Evolutionary conservation across 192 early-diverging fungal species (phyloP).

Genomic region (Polychytrium aggregatum): DNA sequence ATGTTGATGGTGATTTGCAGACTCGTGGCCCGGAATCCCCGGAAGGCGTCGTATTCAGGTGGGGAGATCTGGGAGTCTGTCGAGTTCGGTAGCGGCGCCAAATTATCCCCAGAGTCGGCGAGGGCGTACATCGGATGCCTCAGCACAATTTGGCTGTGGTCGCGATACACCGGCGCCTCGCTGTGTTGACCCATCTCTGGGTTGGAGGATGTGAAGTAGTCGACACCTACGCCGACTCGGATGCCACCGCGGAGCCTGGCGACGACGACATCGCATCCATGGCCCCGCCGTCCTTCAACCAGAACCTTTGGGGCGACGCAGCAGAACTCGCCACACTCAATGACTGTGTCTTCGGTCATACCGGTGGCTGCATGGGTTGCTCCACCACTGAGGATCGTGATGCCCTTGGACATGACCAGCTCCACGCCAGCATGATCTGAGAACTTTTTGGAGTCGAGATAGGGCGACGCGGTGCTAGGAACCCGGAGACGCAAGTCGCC

Average conservation of each 20-base stretch:
- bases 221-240: slow-evolving; percentile 18
- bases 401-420: slow-evolving; percentile 32
- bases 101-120: too few relatives aligned
- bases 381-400: slow-evolving; percentile 22
- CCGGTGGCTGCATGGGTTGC: too few relatives aligned
- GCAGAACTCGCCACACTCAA: slow-evolving; percentile 32
- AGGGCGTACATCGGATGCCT: slow-evolving; percentile 25
- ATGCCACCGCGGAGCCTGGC: slow-evolving; percentile 31
- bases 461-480: slow-evolving; percentile 29
- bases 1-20: slow-evolving; percentile 24
- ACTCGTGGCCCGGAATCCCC: slow-evolving; percentile 21
- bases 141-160: slow-evolving; percentile 26
- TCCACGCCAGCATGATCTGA: too few relatives aligned
- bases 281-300: slow-evolving; percentile 4
- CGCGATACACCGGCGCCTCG: slow-evolving; percentile 9
- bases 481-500: slow-evolving; percentile 28
- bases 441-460: too few relatives aligned
- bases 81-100: too few relatives aligned
- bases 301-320: slow-evolving; percentile 10
- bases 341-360: slow-evolving; percentile 28
- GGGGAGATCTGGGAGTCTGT: too few relatives aligned
- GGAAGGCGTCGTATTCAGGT: slow-evolving; percentile 27
- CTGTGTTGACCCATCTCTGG: too few relatives aligned
- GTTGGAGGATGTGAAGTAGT: slow-evolving; percentile 24
- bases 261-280: slow-evolving; percentile 9